Evolutionary conservation across 345 rosid species (phyloP).

Genomic region (Excoecaria cochinchinensis): DNA sequence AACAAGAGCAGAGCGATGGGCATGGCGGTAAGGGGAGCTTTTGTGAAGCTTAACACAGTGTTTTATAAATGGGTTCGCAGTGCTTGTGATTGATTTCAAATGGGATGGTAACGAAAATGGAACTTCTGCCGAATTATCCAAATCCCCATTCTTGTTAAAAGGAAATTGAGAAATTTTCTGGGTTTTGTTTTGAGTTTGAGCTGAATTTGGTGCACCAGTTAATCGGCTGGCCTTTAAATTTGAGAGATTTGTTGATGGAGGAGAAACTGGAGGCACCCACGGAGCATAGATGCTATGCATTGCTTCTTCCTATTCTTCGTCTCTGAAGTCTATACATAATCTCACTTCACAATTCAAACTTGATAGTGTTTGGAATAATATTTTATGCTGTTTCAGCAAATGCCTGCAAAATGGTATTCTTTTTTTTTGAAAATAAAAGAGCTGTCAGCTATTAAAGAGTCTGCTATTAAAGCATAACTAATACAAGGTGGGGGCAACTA

Average conservation of each 20-base stretch:
- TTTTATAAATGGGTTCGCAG: constrained; percentile 80
- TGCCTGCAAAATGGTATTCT: neutral
- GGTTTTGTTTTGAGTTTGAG: constrained; percentile 1
- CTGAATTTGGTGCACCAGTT: constrained; percentile 5
- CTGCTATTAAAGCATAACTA: no score
- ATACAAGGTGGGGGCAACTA: no score
- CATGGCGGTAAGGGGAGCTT: constrained; percentile 80
- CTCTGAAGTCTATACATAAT: neutral
- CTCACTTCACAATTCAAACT: neutral
- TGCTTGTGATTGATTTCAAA: constrained; percentile 56
- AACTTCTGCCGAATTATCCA: constrained; percentile 10
- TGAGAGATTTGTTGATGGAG: constrained; percentile 17
- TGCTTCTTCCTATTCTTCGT: neutral
- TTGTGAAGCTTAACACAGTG: constrained; percentile 85
- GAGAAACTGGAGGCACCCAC: constrained; percentile 22
- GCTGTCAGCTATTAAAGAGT: no score
- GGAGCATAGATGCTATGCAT: constrained; percentile 35
- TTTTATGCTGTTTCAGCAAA: neutral
- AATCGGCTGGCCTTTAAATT: constrained; percentile 24
- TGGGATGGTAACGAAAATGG: constrained; percentile 41
- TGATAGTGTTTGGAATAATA: neutral
- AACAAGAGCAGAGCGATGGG: constrained; percentile 70
- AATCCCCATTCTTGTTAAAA: constrained; percentile 2
- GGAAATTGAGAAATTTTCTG: constrained; percentile 19
- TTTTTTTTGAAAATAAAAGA: no score